Evolutionary conservation across 805 yeast genomes (phyloP).

Genomic region (Candida methanosorbosa): DNA sequence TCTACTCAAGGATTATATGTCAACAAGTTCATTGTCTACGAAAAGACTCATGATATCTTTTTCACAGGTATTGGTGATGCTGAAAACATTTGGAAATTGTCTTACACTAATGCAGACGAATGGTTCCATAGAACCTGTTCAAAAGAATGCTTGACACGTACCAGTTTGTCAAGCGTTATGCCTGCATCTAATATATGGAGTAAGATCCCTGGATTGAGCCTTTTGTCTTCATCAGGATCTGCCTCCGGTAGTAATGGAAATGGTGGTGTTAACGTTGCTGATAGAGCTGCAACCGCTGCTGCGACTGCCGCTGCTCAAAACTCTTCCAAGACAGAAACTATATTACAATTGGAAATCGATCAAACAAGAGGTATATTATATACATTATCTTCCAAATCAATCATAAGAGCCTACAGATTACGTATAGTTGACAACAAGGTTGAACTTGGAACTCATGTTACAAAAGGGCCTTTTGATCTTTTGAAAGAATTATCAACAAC

Average conservation of each 20-base stretch:
- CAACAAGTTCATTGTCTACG: conserved; percentile 49
- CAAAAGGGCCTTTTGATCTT: conserved; percentile 35
- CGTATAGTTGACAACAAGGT: conserved; percentile 29
- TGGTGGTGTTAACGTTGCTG: conserved; percentile 1
- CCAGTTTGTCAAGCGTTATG: conserved; percentile 43
- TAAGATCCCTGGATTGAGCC: conserved; percentile 20
- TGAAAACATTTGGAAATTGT: conserved; percentile 76
- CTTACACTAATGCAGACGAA: conserved; percentile 72
- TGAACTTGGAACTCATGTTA: conserved; percentile 19
- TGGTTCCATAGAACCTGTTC: conserved; percentile 83
- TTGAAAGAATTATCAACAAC: conserved; percentile 38
- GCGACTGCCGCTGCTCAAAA: conserved; percentile 8
- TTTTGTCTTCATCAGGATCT: conserved; percentile 12
- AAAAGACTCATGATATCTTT: conserved; percentile 68
- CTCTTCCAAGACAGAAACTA: conserved; percentile 38
- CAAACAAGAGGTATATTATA: conserved; percentile 70
- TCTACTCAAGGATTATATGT: conserved; percentile 73
- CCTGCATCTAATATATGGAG: conserved; percentile 25
- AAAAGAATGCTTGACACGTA: conserved; percentile 75
- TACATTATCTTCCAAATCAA: conserved; percentile 72
- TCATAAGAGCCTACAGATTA: conserved; percentile 71
- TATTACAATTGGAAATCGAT: conserved; percentile 65
- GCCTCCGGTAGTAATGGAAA: conserved; percentile 4
- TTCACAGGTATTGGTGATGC: conserved; percentile 80
- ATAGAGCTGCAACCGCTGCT: neutral